Conservation (phyloP, 78 protist genomes). For the Pelomyxa schiedti region DNA sequence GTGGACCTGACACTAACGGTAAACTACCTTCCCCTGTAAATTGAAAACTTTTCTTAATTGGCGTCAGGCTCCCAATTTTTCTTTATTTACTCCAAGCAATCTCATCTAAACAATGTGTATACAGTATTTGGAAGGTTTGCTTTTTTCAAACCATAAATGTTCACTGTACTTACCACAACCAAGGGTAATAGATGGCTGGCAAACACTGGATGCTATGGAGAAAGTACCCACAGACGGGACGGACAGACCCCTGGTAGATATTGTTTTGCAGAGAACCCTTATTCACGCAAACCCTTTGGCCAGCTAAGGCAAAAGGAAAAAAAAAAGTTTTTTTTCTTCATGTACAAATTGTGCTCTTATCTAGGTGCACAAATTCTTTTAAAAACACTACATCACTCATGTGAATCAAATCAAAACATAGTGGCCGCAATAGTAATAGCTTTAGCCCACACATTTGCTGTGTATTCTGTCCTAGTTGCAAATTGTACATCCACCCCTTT, state of each 20-base stretch:
- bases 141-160: neutral
- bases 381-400: neutral
- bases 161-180: neutral
- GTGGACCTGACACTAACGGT: slow-evolving; percentile 67
- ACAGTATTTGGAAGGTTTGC: slow-evolving; percentile 76
- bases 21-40: no score
- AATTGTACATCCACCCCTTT: no score
- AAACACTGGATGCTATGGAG: slow-evolving; percentile 76
- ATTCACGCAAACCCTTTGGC: slow-evolving; percentile 84
- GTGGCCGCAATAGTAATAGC: no score
- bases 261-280: slow-evolving; percentile 34
- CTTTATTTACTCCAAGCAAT: slow-evolving; percentile 52
- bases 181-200: slow-evolving; percentile 68
- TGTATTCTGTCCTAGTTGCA: no score
- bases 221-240: slow-evolving; percentile 54
- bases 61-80: no score
- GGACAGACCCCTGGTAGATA: slow-evolving; percentile 45
- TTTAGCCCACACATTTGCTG: no score
- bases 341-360: neutral
- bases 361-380: neutral
- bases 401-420: no score
- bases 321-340: neutral
- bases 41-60: no score
- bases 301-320: neutral
- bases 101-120: slow-evolving; percentile 62